Evolutionary conservation across 495 filamentous ascomycete genomes (phyloP).

Genomic region (Chaetomium tenue): DNA sequence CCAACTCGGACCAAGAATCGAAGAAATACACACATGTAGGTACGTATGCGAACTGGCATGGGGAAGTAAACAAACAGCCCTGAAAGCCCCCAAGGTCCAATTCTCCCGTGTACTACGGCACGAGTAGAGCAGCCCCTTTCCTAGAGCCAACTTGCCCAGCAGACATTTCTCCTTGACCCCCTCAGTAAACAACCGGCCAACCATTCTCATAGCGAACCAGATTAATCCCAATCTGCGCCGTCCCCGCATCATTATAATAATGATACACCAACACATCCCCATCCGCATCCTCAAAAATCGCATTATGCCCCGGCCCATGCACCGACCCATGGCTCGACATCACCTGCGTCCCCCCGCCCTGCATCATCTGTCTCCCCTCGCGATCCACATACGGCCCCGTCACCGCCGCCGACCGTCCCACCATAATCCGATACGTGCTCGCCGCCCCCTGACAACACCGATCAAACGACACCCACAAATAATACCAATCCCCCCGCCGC

Average conservation of each 20-base stretch:
- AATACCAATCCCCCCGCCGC: constrained; percentile 12
- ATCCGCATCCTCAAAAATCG: constrained; percentile 5
- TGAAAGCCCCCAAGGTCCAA: not conserved
- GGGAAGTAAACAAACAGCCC: not conserved
- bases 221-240: constrained; percentile 14
- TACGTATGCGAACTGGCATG: not conserved
- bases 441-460: constrained; percentile 14
- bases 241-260: constrained; percentile 13
- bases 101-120: no score
- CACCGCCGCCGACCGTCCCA: constrained; percentile 14
- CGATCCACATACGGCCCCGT: constrained; percentile 15
- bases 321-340: constrained; percentile 15
- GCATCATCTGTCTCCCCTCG: constrained; percentile 12
- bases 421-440: constrained; percentile 17
- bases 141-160: not conserved
- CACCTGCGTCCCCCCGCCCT: constrained; percentile 14
- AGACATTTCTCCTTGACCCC: not conserved
- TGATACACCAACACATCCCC: constrained; percentile 15
- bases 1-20: not conserved
- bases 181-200: constrained; percentile 14
- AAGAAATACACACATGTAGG: not conserved
- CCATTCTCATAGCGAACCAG: constrained; percentile 12
- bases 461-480: constrained; percentile 15
- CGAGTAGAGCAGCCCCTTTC: no score
- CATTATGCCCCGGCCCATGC: constrained; percentile 13